These are phyloP conservation scores for Andrographis paniculata DNA, from an alignment of 305 asterid species.

Conservation along the genomic window DNA sequence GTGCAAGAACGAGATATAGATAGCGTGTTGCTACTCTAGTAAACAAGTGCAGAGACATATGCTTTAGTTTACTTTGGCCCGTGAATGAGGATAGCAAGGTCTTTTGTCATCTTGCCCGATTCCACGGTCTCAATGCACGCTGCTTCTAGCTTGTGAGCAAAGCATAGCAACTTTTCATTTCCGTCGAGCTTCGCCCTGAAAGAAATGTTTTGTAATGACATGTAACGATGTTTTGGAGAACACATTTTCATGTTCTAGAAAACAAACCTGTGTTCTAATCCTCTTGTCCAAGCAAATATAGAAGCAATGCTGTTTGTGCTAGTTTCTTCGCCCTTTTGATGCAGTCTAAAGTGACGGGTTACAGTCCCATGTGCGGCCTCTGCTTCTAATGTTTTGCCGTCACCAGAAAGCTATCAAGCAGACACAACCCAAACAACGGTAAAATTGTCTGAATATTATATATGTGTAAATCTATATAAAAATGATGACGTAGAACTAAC, in stretches of 20 bases:
- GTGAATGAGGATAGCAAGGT: conserved; percentile 69
- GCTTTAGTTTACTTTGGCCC: conserved; percentile 91
- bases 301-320: conserved; percentile 94
- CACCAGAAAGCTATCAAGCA: conserved; percentile 68
- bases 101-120: conserved; percentile 94
- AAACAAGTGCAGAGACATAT: neutral
- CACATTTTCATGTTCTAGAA: no score
- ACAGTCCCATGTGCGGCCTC: conserved; percentile 99
- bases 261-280: conserved; percentile 73
- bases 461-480: neutral
- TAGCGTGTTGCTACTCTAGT: neutral
- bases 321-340: conserved; percentile 91
- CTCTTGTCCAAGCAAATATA: conserved; percentile 93
- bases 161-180: conserved; percentile 50
- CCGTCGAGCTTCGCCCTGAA: conserved; percentile 75
- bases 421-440: neutral
- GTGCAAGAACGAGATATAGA: neutral
- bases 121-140: conserved; percentile 80
- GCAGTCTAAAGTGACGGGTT: conserved; percentile 79
- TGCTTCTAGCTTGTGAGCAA: conserved; percentile 63
- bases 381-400: conserved; percentile 84
- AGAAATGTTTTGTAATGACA: no score
- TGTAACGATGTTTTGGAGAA: no score
- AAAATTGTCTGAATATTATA: conserved; percentile 9
- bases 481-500: conserved; percentile 28